Evolutionary conservation across 345 rosid genomes (phyloP).

Genomic region (Sisymbrium altissimum): DNA sequence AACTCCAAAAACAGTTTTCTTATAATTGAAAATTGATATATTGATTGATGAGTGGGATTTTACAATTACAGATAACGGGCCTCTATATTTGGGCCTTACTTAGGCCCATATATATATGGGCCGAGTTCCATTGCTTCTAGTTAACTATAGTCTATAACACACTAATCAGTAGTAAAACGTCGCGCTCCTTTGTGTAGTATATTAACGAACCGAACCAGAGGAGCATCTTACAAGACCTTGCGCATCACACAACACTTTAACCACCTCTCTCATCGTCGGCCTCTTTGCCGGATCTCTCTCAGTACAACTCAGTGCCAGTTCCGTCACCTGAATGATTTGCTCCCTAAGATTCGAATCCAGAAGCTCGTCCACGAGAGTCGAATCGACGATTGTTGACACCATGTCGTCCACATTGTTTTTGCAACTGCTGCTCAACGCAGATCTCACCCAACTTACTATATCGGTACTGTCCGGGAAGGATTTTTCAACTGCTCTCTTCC

Average conservation of each 20-base stretch:
- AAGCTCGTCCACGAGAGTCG: constrained; percentile 44
- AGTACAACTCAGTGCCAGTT: constrained; percentile 57
- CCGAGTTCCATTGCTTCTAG: not conserved
- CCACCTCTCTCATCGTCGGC: constrained; percentile 69
- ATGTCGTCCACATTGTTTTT: constrained; percentile 25
- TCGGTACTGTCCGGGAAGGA: constrained; percentile 34
- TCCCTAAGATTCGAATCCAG: constrained; percentile 44
- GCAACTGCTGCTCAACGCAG: constrained; percentile 33
- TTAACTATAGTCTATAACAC: not conserved
- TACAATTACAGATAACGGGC: not conserved
- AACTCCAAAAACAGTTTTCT: not conserved
- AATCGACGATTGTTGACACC: constrained; percentile 40
- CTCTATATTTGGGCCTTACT: not conserved
- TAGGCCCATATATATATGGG: constrained; percentile 8
- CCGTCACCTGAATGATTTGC: constrained; percentile 42
- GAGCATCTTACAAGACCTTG: constrained; percentile 20
- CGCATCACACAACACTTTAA: constrained; percentile 42
- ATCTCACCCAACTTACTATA: constrained; percentile 49
- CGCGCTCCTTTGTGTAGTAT: not conserved
- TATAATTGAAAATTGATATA: not conserved
- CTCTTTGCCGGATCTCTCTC: constrained; percentile 53
- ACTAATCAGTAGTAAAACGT: not conserved
- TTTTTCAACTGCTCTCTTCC: constrained; percentile 50
- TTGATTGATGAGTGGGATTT: not conserved
- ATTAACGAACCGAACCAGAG: constrained; percentile 12